Evolutionary conservation across 805 yeast species (phyloP), one percentile per base, ranked within the genome.

Genomic region (Barnettozyma vustinii): DNA sequence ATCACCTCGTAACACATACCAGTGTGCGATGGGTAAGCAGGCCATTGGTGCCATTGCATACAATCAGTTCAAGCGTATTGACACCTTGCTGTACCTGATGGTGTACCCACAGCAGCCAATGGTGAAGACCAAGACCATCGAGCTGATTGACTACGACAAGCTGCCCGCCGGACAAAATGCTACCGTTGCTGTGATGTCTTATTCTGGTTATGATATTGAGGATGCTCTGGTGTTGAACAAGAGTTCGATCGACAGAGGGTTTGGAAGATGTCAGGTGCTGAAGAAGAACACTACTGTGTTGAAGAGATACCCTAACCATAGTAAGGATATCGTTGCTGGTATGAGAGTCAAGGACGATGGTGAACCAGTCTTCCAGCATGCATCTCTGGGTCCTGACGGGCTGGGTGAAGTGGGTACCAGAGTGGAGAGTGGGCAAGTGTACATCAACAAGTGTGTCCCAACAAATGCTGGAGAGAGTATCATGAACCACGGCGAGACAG

Each of bases 21-120:
- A 87, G 69, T 87, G 95, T 76, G 96, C 96, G 64, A 87, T 87
- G 96, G 96, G 96, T 81, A 89, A 89, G 70, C 99, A 94, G 72
- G 99, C 99, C n/a, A 92, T 94, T 68, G 99, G 99, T 58, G 98
- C 98, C 2, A 94, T 94, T 69, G 97, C 96, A 10, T 94, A 94
- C 66, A 94, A 94, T 67, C 99, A 94, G 70, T 87, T 94, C 71
- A 80, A 89, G 64, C 83, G 99, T 67, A 92, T 94, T 56, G 99
- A 94, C 63, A 94, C 99, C 1, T 70, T 94, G 62, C 73, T 94
- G 55, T 94, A 94, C 63, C 74, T 94, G 55, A 87, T 94, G 96
- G 96, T 90, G n/a, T 94, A 94, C 64, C 99, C 99, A 5, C 98
- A 94, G 69, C 98, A 94, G 66, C 99, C 99, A 0, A 88, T 94